phyloP scores from a whole-genome alignment of 768 basidiomycete species.

The Pluteus cervinus region DNA sequence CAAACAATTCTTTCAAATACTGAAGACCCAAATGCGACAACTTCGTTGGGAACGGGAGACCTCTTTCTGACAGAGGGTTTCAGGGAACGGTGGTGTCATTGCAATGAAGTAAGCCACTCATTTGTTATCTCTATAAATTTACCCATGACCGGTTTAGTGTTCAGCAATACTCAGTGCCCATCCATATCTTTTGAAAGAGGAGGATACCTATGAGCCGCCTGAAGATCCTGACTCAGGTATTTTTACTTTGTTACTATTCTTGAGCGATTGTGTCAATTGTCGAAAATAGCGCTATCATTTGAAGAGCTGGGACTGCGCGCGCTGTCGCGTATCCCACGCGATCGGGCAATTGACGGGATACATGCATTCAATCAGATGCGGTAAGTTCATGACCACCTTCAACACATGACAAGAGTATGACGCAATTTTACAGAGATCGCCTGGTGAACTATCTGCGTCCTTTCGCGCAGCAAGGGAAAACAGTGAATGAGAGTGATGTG shows the following conservation, averaged over 20 bases:
- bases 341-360: slow-evolving; percentile 78
- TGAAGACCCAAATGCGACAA: slow-evolving; percentile 15
- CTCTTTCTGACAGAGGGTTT: slow-evolving; percentile 72
- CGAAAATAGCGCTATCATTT: slow-evolving; percentile 41
- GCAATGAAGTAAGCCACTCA: slow-evolving; percentile 38
- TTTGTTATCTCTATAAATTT: not conserved
- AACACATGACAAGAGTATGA: slow-evolving; percentile 5
- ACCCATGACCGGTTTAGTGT: slow-evolving; percentile 39
- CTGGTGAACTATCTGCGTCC: slow-evolving; percentile 68
- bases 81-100: slow-evolving; percentile 77
- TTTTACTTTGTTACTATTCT: not conserved
- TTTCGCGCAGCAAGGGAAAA: slow-evolving; percentile 71
- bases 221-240: slow-evolving; percentile 81
- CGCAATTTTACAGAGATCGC: slow-evolving; percentile 47
- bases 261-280: not conserved
- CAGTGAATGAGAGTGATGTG: slow-evolving; percentile 71
- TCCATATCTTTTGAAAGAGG: slow-evolving; percentile 66
- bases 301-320: slow-evolving; percentile 85
- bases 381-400: slow-evolving; percentile 30
- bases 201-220: slow-evolving; percentile 81
- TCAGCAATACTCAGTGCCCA: slow-evolving; percentile 43
- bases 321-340: slow-evolving; percentile 65
- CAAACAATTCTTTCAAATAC: slow-evolving; percentile 29
- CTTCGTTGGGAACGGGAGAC: slow-evolving; percentile 55
- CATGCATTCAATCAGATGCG: slow-evolving; percentile 81